These are phyloP conservation scores for Dactylellina drechsleri DNA, from an alignment of 2,329 filamentous ascomycete genomes.

Conservation along the genomic window DNA sequence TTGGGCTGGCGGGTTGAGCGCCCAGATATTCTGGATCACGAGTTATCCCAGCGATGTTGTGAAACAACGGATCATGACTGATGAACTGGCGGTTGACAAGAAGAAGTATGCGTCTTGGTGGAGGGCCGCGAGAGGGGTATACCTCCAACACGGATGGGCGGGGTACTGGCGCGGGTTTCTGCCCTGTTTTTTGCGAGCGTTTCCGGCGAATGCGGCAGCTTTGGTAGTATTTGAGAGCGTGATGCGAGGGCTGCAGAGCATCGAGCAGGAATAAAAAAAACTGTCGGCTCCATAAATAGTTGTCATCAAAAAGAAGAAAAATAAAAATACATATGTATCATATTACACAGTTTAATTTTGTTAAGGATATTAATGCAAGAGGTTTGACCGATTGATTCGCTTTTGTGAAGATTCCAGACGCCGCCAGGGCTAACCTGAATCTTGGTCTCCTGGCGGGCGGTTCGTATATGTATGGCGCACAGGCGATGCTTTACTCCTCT, in stretches of 20 bases:
- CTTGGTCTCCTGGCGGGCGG: no score
- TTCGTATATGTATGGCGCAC: no score
- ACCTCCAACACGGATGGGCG: constrained; percentile 76
- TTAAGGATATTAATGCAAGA: background rate
- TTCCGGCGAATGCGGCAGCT: constrained; percentile 94
- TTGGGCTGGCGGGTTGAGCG: constrained; percentile 92
- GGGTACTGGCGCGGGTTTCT: constrained; percentile 95
- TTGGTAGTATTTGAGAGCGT: constrained; percentile 92
- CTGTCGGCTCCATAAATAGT: background rate
- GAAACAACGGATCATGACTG: constrained; percentile 97
- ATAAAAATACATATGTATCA: constrained; percentile 3
- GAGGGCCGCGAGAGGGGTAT: constrained; percentile 81
- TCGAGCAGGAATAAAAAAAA: constrained; percentile 10
- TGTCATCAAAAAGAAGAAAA: background rate
- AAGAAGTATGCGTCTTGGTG: constrained; percentile 79
- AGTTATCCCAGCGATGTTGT: constrained; percentile 92
- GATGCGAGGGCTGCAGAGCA: constrained; percentile 64
- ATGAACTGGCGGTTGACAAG: constrained; percentile 74
- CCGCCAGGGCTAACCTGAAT: no score
- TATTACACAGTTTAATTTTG: constrained; percentile 12
- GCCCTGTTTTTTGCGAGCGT: constrained; percentile 91
- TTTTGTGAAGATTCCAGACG: no score
- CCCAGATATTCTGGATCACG: constrained; percentile 93
- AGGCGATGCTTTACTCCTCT: no score
- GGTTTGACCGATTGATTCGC: no score